phyloP scores from a whole-genome alignment of 805 yeast species.

The Metschnikowia peoriensis region DNA sequence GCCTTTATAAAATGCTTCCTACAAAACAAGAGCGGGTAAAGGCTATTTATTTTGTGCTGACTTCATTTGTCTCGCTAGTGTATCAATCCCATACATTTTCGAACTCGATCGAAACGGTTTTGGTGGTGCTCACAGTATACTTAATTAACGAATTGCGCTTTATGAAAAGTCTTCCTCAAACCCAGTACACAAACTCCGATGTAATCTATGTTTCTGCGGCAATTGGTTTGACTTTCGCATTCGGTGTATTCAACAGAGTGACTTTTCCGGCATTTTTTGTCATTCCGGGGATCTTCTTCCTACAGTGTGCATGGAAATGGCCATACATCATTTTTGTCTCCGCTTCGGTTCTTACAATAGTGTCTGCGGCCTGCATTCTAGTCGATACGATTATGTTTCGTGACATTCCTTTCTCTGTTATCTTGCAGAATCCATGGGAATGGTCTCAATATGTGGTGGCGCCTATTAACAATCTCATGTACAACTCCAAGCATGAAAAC shows the following conservation, averaged over 20 bases:
- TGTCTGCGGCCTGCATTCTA: conserved; percentile 39
- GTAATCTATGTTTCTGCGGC: conserved; percentile 40
- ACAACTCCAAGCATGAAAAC: conserved; percentile 61
- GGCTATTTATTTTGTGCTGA: conserved; percentile 49
- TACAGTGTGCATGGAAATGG: conserved; percentile 41
- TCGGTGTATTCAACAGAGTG: conserved; percentile 82
- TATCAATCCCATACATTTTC: conserved; percentile 87
- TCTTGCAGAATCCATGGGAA: conserved; percentile 14
- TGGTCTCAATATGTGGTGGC: conserved; percentile 49
- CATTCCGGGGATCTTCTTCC: conserved; percentile 54
- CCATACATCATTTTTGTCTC: conserved; percentile 29
- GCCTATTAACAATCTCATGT: conserved; percentile 73
- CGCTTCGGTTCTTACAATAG: conserved; percentile 28
- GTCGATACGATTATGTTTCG: conserved; percentile 54
- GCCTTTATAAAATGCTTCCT: conserved; percentile 47
- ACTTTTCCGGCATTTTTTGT: conserved; percentile 77
- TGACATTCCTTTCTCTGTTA: conserved; percentile 3
- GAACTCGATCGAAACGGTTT: conserved; percentile 73
- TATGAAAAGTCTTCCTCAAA: conserved; percentile 15
- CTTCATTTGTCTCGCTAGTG: conserved; percentile 69
- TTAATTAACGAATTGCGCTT: conserved; percentile 45
- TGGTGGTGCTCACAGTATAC: conserved; percentile 50
- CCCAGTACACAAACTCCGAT: conserved; percentile 6
- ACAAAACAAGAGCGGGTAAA: conserved; percentile 49
- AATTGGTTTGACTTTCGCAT: conserved; percentile 35